Percentiles rank a stretch among this genome's conserved stretches.
Conservation (phyloP, 2,329 filamentous ascomycete genomes). For the Talaromyces pinophilus region DNA sequence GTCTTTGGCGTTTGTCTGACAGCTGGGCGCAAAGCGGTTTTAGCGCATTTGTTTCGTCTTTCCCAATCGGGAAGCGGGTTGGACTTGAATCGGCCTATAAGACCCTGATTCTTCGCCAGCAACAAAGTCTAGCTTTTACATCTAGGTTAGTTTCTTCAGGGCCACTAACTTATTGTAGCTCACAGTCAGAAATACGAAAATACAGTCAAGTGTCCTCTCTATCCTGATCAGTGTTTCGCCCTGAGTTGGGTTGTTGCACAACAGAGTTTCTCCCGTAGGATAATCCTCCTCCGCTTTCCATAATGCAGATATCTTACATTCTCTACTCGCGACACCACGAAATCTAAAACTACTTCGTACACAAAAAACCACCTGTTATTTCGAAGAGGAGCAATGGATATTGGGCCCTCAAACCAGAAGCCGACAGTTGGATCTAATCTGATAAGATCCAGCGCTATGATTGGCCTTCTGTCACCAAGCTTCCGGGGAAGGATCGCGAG, state of each 20-base stretch:
- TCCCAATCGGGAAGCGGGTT: neutral
- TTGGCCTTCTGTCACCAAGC: slow-evolving; percentile 6
- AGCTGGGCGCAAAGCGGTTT: neutral
- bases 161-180: neutral
- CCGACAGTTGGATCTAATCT: slow-evolving; percentile 17
- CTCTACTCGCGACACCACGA: neutral
- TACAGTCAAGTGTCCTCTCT: neutral
- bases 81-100: neutral
- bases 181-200: no score
- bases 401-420: neutral
- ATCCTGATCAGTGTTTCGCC: neutral
- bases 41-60: slow-evolving; percentile 3
- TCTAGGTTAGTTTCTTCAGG: neutral
- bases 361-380: neutral
- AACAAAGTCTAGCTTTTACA: neutral
- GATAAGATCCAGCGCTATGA: neutral
- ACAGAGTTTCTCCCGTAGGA: neutral
- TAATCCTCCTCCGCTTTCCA: neutral
- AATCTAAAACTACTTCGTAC: neutral
- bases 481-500: neutral
- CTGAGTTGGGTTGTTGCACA: neutral
- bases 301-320: neutral
- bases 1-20: slow-evolving; percentile 1
- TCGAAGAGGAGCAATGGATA: neutral
- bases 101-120: neutral